These are phyloP conservation scores for Nidularia sp. DNA, from an alignment of 768 basidiomycete genomes.

Conservation along the genomic window DNA sequence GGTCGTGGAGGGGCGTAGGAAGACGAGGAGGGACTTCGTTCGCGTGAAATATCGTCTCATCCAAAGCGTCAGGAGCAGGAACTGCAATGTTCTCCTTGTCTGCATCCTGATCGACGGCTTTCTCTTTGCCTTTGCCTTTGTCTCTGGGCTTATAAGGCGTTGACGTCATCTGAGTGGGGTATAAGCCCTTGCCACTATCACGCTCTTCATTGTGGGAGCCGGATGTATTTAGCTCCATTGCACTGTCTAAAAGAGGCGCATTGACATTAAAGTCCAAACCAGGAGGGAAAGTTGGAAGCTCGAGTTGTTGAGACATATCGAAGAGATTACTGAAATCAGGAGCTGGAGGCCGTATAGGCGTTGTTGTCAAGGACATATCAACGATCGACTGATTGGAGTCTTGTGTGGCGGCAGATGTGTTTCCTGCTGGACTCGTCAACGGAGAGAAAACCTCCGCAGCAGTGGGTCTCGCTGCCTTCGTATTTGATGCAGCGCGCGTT, in stretches of 20 bases:
- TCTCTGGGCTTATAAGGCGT: constrained; percentile 33
- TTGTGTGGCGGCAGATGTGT: constrained; percentile 3
- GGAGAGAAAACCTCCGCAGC: constrained; percentile 50
- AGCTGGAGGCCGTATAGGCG: constrained; percentile 25
- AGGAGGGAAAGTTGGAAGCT: constrained; percentile 45
- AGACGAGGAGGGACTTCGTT: constrained; percentile 33
- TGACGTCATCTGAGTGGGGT: constrained; percentile 32
- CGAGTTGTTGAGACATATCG: constrained; percentile 53
- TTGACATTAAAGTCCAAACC: constrained; percentile 36
- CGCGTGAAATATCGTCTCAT: constrained; percentile 43
- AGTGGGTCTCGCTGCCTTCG: constrained; percentile 36
- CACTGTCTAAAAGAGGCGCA: constrained; percentile 26
- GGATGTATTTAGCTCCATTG: constrained; percentile 29
- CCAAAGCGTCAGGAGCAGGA: constrained; percentile 19
- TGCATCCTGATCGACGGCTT: constrained; percentile 11
- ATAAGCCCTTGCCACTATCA: constrained; percentile 8
- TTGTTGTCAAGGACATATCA: constrained; percentile 23
- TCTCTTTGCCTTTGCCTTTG: constrained; percentile 36
- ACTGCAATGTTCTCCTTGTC: constrained; percentile 14
- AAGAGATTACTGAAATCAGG: constrained; percentile 50
- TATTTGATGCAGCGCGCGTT: constrained; percentile 20
- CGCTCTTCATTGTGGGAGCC: constrained; percentile 18
- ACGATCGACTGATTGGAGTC: constrained; percentile 17
- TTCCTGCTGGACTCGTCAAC: constrained; percentile 17
- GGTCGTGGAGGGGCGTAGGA: constrained; percentile 39